Evolutionary conservation across 176 grass and related monocot species (phyloP), one percentile per base, ranked within the genome.

Genomic region (Guadua angustifolia): DNA sequence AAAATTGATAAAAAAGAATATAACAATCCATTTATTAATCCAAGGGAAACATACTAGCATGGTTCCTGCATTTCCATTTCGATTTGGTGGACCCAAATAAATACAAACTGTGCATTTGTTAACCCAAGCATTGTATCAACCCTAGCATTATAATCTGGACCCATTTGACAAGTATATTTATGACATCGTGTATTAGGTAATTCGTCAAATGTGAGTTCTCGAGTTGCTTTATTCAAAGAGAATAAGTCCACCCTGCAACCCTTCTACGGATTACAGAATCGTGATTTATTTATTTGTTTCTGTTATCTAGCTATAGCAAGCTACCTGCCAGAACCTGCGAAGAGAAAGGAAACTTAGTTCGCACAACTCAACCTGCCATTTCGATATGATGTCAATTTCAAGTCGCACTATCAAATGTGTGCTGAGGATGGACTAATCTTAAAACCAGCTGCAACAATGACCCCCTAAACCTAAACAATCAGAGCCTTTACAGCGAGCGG

Each of bases 1-100:
- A 39, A 19, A 67, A 32, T 25, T 15, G 61, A 25, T 35, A 50
- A 51, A 29, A 32, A 66, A 22, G 58, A 79, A 66, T 5, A 82
- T 72, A 61, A 46, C 18, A 61, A 72, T 47, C 53, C 9, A 49
- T 61, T 32, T 24, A 81, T 69, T 17, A n/a, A 49, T 49, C 56
- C 6, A 36, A 72, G 40, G 44, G 18, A 5, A 58, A 22, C 32
- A 4, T 39, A 29, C 1, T 29, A 63, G 11, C 25, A 15, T 15
- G 21, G 4, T 35, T 18, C 24, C 12, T 62, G 24, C 7, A 21
- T 47, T 47, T 47, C 55, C 46, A 44, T 61, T 46, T 49, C 12
- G 9, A 2, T 35, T 65, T 35, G 15, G 62, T 15, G 62, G 1
- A 35, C 6, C 62, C 62, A 35, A 33, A 65, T 35, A 73, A 35